Evolutionary conservation across 2,329 filamentous ascomycete species (phyloP), one percentile per base, ranked within the genome.

Genomic region (Coniochaeta hoffmannii): DNA sequence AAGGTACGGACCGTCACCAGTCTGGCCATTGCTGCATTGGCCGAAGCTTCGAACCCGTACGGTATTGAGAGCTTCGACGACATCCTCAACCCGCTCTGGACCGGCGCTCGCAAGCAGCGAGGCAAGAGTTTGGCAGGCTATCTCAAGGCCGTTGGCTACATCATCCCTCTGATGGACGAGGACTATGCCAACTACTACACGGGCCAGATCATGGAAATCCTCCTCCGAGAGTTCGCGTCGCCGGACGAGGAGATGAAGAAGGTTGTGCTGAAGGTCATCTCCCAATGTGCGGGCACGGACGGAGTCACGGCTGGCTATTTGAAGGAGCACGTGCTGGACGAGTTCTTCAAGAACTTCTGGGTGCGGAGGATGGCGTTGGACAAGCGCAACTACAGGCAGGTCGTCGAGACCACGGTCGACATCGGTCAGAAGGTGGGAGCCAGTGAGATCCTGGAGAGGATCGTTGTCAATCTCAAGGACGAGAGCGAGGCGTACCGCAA

Each of bases 191-290:
- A 97, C 69, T 99, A 99, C 75, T 99, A 99, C 68, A 97, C 94
- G 9, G 90, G 86, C 62, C 92, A 99, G 71, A 97, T 99, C 65
- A 97, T 99, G 93, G 94, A 97, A 71, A 97, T 97, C 65, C 76
- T 99, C 14, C 83, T 97, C 30, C 86, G 94, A 65, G 94, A 99
- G 68, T 99, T 99, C 66, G 89, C 91, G 7, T 97, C 93, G 0
- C 94, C 94, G 0, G 94, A 99, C 62, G 94, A 99, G 71, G 94
- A 99, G 72, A 99, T 99, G 94, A 99, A 97, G 76, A 99, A 99
- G 76, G 94, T 99, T 1, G 94, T 99, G 8, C 76, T 99, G 57
- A 97, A 97, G 73, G 94, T 99, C 28, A 86, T 99, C 15, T 97
- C 92, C 17, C 94, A 99, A 68, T 97, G 94, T 67, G 90, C 94